A percentile compares a stretch with the other conserved stretches of the same genome.
phyloP scores from a whole-genome alignment of 495 filamentous ascomycete genomes.

The Penicillium coprophilum region DNA sequence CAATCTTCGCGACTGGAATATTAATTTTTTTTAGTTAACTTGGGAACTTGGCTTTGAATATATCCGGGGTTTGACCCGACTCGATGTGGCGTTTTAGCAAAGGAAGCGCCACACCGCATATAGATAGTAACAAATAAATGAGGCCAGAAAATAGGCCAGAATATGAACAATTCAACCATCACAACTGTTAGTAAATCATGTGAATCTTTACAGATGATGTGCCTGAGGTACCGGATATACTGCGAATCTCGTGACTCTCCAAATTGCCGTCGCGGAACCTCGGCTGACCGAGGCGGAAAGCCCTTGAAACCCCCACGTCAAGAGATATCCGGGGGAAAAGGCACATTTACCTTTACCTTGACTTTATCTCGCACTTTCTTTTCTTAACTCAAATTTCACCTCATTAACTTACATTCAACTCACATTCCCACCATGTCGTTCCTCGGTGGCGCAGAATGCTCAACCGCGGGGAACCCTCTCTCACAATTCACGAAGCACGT shows the following conservation, averaged over 20 bases:
- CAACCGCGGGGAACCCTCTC: slow-evolving; percentile 91
- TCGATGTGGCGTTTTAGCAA: too few relatives aligned
- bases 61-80: too few relatives aligned
- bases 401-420: neutral
- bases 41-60: neutral
- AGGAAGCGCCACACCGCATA: too few relatives aligned
- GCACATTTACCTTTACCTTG: neutral
- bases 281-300: slow-evolving; percentile 19
- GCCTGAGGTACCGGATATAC: neutral
- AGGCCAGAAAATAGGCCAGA: too few relatives aligned
- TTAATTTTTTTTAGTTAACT: neutral
- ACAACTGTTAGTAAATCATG: neutral
- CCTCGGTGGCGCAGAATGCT: slow-evolving; percentile 93
- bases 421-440: slow-evolving; percentile 70
- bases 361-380: slow-evolving; percentile 2
- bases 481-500: slow-evolving; percentile 95
- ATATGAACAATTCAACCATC: too few relatives aligned
- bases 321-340: slow-evolving; percentile 9
- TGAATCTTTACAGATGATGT: neutral
- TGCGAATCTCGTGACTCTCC: neutral
- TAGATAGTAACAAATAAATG: too few relatives aligned
- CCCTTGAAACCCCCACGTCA: slow-evolving; percentile 33
- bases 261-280: slow-evolving; percentile 25
- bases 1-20: neutral
- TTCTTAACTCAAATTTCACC: neutral